These are phyloP conservation scores for Vitis rupestris DNA, from an alignment of 164 flowering plant species.

Conservation along the genomic window DNA sequence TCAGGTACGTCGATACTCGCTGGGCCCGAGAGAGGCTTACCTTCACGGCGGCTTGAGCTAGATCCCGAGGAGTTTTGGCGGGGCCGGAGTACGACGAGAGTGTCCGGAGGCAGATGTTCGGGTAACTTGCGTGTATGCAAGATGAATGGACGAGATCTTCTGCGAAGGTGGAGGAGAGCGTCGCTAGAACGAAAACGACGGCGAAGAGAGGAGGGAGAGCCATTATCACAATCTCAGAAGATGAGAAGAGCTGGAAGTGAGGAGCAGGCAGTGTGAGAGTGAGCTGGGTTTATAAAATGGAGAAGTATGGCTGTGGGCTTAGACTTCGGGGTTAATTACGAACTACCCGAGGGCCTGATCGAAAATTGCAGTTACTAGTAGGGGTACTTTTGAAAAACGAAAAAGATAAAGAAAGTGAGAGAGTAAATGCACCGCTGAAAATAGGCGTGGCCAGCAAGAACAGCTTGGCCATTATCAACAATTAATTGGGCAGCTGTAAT, in stretches of 20 bases:
- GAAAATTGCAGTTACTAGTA: too few relatives aligned
- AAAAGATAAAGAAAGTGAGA: not conserved
- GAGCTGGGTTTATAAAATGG: not conserved
- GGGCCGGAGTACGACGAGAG: constrained; percentile 55
- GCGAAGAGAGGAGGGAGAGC: constrained; percentile 11
- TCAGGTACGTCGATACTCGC: constrained; percentile 33
- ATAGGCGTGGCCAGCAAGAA: too few relatives aligned
- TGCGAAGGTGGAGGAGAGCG: constrained; percentile 5
- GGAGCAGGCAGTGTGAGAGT: not conserved
- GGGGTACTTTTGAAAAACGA: not conserved
- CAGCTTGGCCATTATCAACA: not conserved
- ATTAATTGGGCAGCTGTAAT: too few relatives aligned
- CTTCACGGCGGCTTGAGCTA: constrained; percentile 66
- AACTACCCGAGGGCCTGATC: too few relatives aligned
- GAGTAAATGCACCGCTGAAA: not conserved
- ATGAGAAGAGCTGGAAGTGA: too few relatives aligned
- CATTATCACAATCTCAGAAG: too few relatives aligned
- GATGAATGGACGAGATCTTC: constrained; percentile 46
- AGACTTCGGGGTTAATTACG: too few relatives aligned
- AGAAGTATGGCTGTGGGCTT: not conserved
- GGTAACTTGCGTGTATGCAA: constrained; percentile 70
- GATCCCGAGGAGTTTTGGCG: constrained; percentile 44
- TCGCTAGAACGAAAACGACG: too few relatives aligned
- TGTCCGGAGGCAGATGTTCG: constrained; percentile 55
- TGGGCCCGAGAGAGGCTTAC: constrained; percentile 54